phyloP scores from a whole-genome alignment of 169 alveolate species.

The Eimeria sp. region DNA sequence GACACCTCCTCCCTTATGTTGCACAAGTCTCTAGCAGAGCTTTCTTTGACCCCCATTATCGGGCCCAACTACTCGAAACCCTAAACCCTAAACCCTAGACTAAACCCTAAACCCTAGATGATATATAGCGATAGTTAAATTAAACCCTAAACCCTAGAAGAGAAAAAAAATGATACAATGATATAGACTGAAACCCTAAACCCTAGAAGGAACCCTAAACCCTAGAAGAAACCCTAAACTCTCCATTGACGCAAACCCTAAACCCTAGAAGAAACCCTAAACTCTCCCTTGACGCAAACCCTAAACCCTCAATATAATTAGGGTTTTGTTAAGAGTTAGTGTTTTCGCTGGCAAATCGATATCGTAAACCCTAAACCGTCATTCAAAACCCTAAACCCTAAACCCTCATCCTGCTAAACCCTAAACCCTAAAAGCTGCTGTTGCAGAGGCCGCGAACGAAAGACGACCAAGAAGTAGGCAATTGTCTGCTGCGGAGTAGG shows the following conservation, averaged over 20 bases:
- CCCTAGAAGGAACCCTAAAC: no score
- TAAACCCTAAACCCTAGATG: not conserved
- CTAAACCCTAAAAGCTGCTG: conserved; percentile 16
- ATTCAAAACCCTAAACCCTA: not conserved
- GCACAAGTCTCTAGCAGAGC: not conserved
- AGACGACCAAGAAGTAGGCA: not conserved
- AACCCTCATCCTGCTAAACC: not conserved
- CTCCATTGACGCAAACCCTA: no score
- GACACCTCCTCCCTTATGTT: not conserved
- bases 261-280: no score
- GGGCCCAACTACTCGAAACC: not conserved
- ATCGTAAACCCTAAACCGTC: not conserved
- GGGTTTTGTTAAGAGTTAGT: not conserved
- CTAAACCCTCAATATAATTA: not conserved
- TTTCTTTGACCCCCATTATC: conserved; percentile 65
- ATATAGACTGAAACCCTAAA: no score
- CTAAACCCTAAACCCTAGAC: not conserved
- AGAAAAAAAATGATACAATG: no score
- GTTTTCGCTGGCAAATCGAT: not conserved
- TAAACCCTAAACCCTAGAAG: no score
- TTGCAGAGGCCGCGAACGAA: conserved; percentile 23
- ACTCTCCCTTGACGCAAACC: not conserved
- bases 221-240: no score
- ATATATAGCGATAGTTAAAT: no score
- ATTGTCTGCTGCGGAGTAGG: not conserved